These are phyloP conservation scores for Aspergillus quadricinctus DNA, from an alignment of 2,329 filamentous ascomycete species.

Conservation along the genomic window DNA sequence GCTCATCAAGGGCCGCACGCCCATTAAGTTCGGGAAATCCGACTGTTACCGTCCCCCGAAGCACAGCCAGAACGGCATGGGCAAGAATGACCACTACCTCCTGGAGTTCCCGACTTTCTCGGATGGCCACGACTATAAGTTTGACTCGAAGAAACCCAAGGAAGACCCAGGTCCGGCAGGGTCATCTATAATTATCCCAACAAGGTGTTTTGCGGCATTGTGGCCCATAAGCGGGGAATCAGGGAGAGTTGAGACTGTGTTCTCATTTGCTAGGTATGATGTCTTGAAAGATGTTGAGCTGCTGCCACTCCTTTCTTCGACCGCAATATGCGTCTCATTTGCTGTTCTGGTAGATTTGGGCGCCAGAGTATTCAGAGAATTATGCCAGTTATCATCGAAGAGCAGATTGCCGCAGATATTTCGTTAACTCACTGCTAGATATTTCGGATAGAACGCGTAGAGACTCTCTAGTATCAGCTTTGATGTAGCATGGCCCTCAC, in stretches of 20 bases:
- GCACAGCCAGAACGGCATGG: not conserved
- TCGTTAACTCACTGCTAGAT: not conserved
- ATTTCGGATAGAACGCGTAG: not conserved
- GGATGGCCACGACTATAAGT: not conserved
- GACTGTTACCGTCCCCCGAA: not conserved
- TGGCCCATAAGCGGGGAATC: not conserved
- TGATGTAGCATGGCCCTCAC: not conserved
- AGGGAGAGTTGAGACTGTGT: not conserved
- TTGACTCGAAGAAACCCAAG: constrained; percentile 2
- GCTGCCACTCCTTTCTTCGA: not conserved
- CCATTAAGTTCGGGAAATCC: not conserved
- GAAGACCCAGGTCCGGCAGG: not conserved
- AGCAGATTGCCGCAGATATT: not conserved
- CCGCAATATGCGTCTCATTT: not conserved
- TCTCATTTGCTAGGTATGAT: not conserved
- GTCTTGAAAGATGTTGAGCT: not conserved
- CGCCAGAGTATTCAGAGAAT: not conserved
- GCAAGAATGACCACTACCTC: not conserved
- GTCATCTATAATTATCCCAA: not conserved
- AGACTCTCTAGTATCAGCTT: not conserved
- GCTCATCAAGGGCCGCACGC: not conserved
- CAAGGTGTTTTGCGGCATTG: not conserved
- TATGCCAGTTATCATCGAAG: not conserved
- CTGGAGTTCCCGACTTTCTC: not conserved
- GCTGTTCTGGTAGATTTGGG: not conserved